Conservation (phyloP, 2,329 filamentous ascomycete genomes). For the Ophiocordyceps unilateralis region DNA sequence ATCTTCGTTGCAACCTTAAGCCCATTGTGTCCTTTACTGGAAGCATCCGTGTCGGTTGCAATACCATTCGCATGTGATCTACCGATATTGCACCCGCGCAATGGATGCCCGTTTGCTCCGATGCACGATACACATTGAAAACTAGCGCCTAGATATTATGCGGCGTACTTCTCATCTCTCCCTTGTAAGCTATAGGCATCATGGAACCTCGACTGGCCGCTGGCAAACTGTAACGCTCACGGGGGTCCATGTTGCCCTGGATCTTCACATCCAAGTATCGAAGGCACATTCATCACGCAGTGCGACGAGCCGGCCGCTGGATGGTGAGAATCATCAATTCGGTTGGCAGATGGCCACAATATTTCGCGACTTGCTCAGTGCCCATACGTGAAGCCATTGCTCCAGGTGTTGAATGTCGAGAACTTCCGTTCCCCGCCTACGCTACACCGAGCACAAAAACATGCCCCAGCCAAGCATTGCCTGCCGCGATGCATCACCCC, state of each 20-base stretch:
- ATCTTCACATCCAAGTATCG: background rate
- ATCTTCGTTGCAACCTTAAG: too few species aligned
- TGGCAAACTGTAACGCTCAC: too few species aligned
- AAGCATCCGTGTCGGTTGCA: background rate
- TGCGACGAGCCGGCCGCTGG: too few species aligned
- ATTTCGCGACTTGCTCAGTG: background rate
- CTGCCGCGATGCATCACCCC: conserved; percentile 17
- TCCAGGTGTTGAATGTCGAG: conserved; percentile 21
- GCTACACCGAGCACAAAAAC: conserved; percentile 23
- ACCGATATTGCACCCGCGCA: background rate
- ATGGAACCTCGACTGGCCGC: too few species aligned
- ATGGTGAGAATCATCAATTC: background rate
- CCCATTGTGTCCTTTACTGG: background rate
- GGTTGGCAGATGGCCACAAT: background rate
- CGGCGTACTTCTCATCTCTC: background rate
- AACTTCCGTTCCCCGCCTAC: conserved; percentile 18
- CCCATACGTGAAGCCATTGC: conserved; percentile 16
- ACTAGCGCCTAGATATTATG: background rate
- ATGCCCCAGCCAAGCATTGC: conserved; percentile 20
- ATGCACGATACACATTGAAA: background rate
- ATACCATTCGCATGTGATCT: background rate
- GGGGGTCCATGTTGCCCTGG: too few species aligned
- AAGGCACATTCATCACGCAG: background rate
- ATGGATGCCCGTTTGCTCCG: background rate
- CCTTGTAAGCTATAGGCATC: too few species aligned